Conservation (phyloP, 2,329 filamentous ascomycete species). For the Xylariaceae sp. region DNA sequence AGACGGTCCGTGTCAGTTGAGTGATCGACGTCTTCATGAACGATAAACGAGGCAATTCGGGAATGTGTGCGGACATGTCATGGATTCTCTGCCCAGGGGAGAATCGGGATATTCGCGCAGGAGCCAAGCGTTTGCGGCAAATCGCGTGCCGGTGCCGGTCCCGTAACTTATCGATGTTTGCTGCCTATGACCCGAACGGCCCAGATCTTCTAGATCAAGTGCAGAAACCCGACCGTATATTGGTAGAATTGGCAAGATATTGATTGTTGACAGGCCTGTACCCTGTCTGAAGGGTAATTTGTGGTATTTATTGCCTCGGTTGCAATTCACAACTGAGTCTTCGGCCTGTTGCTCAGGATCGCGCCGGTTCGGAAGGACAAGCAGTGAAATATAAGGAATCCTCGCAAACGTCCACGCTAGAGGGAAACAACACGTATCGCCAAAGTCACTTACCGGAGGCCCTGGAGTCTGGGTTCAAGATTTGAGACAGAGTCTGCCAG, state of each 20-base stretch:
- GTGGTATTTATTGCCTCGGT: slow-evolving; percentile 10
- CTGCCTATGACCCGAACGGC: not conserved
- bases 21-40: slow-evolving; percentile 2
- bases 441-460: slow-evolving; percentile 18
- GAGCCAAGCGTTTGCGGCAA: slow-evolving; percentile 7
- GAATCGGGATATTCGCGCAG: slow-evolving; percentile 8
- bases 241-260: not conserved
- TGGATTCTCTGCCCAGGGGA: not conserved
- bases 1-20: slow-evolving; percentile 7
- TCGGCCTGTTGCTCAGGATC: slow-evolving; percentile 2
- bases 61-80: not conserved
- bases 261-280: slow-evolving; percentile 5
- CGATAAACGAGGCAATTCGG: not conserved
- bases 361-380: slow-evolving; percentile 5
- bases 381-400: slow-evolving; percentile 1
- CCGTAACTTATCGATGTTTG: slow-evolving; percentile 2
- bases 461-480: slow-evolving; percentile 20
- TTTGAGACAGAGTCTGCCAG: slow-evolving; percentile 22
- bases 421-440: slow-evolving; percentile 14
- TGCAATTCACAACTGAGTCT: not conserved
- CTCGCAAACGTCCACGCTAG: not conserved
- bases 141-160: slow-evolving; percentile 5
- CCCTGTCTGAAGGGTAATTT: not conserved
- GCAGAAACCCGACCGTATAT: not conserved
- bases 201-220: not conserved